Base-by-base conservation (phyloP, 345 rosid species). In the Ceriops zippeliana region DNA sequence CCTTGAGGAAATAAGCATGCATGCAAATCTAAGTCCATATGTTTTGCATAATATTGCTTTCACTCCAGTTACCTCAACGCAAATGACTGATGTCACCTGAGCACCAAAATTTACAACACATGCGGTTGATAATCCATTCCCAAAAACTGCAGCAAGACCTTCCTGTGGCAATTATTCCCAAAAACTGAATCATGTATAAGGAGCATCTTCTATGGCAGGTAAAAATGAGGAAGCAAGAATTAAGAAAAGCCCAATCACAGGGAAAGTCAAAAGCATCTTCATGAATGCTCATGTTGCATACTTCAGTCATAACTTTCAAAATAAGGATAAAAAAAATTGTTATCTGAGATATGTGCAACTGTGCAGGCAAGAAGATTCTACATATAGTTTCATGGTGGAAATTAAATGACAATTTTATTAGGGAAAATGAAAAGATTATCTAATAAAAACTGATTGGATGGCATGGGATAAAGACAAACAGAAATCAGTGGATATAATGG, bases 71-170 rank as follows among this genome's bases (percentile, higher is more conserved):
- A 91, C 97, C 99, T 91, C 99, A 38, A 95, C 62, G 64, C 99
- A 95, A 72, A 89, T 81, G 49, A 95, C 83, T 20, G 97, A 83
- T 60, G 92, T 85, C 75, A 85, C 88, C 78, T 95, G 97, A 69
- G 96, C 92, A 75, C 99, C 99, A 66, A 95, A 72, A 71, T 87
- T 95, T 65, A 95, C 96, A 54, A 95, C 81, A 73, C 99, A 95
- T 53, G 96, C 90, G 5, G 93, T 95, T 16, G 96, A 85, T 68
- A 95, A 81, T 51, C 97, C 97, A 59, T 91, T 95, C 68, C 99
- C 97, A 83, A 95, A 95, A 70, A 83, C 86, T 61, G 97, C 91
- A 64, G 99, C 89, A 67, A 95, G 83, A 60, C 96, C 96, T 90
- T 90, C 98, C 96, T 89, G 85, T 47, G 59, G 53, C 19, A 49